A percentile compares a stretch with the other conserved stretches of the same genome.
Conservation (phyloP, 2,329 filamentous ascomycete species). For the Xylaria sp. region DNA sequence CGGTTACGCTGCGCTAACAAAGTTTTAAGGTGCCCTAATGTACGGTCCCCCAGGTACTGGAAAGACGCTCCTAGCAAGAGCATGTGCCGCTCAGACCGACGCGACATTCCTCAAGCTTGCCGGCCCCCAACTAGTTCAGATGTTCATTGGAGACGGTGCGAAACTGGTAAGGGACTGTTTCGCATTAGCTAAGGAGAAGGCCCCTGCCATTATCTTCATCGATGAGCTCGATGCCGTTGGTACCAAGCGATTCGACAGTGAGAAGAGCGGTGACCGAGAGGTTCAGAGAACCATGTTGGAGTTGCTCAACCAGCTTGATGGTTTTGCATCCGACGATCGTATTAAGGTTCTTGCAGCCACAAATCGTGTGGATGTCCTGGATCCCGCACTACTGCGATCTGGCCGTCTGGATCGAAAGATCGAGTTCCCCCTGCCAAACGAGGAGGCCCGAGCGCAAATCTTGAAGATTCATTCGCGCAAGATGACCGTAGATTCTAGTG, state of each 20-base stretch:
- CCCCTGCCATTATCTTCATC: slow-evolving; percentile 98
- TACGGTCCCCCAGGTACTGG: slow-evolving; percentile 93
- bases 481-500: slow-evolving; percentile 92
- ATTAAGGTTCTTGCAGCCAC: slow-evolving; percentile 97
- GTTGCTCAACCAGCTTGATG: slow-evolving; percentile 96
- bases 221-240: slow-evolving; percentile 98
- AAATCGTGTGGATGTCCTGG: slow-evolving; percentile 93
- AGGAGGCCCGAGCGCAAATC: slow-evolving; percentile 97
- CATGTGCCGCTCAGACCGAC: slow-evolving; percentile 96
- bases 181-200: slow-evolving; percentile 97
- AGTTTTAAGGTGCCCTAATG: slow-evolving; percentile 85
- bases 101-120: slow-evolving; percentile 99
- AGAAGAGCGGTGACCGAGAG: slow-evolving; percentile 97
- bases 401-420: slow-evolving; percentile 96
- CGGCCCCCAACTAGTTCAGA: slow-evolving; percentile 96
- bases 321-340: slow-evolving; percentile 94
- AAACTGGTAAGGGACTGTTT: slow-evolving; percentile 98
- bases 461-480: slow-evolving; percentile 97
- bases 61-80: slow-evolving; percentile 91
- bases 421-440: slow-evolving; percentile 97
- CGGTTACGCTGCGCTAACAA: slow-evolving; percentile 33
- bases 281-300: slow-evolving; percentile 99
- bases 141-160: slow-evolving; percentile 99
- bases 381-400: slow-evolving; percentile 89
- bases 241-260: slow-evolving; percentile 98